phyloP scores from a whole-genome alignment of 1,284 basidiomycete genomes.

The Sanghuangporus sanghuang region DNA sequence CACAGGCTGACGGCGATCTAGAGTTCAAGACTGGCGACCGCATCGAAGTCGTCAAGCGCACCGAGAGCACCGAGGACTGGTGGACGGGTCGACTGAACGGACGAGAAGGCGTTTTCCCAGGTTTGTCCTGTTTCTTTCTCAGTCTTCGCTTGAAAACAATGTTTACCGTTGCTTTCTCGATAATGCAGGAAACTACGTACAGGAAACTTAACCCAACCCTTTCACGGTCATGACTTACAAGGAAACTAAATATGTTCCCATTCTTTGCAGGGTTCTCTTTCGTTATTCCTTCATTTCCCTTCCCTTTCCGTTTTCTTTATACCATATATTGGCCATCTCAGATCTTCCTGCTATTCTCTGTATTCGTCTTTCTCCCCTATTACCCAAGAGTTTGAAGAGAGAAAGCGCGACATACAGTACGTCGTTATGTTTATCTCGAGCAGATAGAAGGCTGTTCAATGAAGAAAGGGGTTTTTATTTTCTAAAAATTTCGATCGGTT shows the following conservation, averaged over 20 bases:
- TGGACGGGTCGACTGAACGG: conserved; percentile 94
- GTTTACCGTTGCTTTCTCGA: background rate
- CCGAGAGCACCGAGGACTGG: conserved; percentile 89
- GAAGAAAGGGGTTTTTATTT: too few relatives aligned
- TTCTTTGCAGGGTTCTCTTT: background rate
- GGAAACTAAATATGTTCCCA: background rate
- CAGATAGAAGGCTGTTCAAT: too few relatives aligned
- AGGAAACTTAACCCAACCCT: conserved; percentile 23
- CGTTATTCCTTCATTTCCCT: background rate
- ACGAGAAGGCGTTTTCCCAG: conserved; percentile 89
- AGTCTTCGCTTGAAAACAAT: background rate
- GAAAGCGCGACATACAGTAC: background rate
- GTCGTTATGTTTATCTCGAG: background rate
- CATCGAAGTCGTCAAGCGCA: conserved; percentile 89
- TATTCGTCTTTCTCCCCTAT: background rate
- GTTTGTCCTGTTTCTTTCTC: conserved; percentile 36
- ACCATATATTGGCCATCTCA: background rate
- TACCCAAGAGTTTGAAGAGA: background rate
- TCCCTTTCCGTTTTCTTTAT: background rate
- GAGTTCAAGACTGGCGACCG: conserved; percentile 89
- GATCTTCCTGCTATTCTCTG: background rate
- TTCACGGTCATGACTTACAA: background rate
- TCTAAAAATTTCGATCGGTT: too few relatives aligned
- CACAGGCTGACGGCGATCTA: conserved; percentile 87
- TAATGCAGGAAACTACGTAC: conserved; percentile 33